Evolutionary conservation across 345 rosid species (phyloP), one percentile per base, ranked within the genome.

Genomic region (Balakata baccata): DNA sequence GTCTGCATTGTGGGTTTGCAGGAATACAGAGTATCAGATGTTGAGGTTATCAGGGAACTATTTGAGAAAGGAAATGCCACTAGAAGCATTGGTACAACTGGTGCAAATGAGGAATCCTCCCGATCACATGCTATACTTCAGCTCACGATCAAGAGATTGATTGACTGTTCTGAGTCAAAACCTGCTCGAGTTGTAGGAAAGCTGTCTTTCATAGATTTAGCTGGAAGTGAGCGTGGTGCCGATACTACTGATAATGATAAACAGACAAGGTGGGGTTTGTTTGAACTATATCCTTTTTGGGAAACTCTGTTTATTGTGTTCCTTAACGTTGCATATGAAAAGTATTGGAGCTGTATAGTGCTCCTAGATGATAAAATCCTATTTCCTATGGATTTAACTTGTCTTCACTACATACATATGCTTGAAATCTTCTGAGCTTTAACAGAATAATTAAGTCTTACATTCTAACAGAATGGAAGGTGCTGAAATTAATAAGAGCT

Each of bases 231-330:
- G 81, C 88, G 89, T 3, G 93, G 93, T 60, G 90, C 90, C 39
- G 93, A 89, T 82, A 89, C 93, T 17, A 89, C 88, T 50, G 93
- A 89, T 61, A 89, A 87, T 82, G 89, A 89, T 75, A 86, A 87
- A 75, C 89, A 83, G 53, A 89, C 93, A 22, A 87, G 93, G 93
- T 88, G 71, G 13, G 23, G 29, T 20, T 20, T 49, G 10, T n/a
- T 69, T 62, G 20, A 11, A 41, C n/a, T 38, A 29, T 18, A 11
- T 51, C 50, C 57, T 37, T 51, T 59, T 8, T 37, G 20, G 60
- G 38, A 53, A 47, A 56, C 39, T 39, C 43, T 65, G 52, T 8
- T 65, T 12, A 25, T 53, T 17, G 77, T 81, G 29, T 20, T 57
- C 45, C 70, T 47, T 34, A 22, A 37, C 50, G 41, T 18, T 67